phyloP scores from a whole-genome alignment of 2,329 filamentous ascomycete species.

The Xylariomycetidae sp. region DNA sequence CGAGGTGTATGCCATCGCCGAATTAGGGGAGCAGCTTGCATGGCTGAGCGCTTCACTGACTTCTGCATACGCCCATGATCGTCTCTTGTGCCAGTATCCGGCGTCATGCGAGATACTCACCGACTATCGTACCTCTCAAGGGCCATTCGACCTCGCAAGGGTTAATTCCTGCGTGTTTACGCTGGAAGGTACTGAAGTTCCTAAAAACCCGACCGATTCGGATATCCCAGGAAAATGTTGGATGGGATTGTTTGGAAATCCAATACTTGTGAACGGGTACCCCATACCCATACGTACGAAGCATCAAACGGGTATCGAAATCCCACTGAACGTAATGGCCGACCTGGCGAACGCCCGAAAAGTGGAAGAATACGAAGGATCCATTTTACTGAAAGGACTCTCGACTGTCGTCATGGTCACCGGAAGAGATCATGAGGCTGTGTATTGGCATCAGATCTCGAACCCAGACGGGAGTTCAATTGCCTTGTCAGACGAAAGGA shows the following conservation, averaged over 20 bases:
- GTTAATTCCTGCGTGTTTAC: not conserved
- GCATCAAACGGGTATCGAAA: constrained; percentile 22
- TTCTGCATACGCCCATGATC: no score
- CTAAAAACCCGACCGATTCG: not conserved
- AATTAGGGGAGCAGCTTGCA: constrained; percentile 1
- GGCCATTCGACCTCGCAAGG: not conserved
- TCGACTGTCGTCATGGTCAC: constrained; percentile 23
- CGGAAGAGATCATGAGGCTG: constrained; percentile 5
- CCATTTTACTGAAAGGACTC: constrained; percentile 25
- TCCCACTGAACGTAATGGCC: constrained; percentile 22
- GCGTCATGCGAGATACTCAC: not conserved
- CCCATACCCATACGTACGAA: constrained; percentile 17
- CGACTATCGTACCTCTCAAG: not conserved
- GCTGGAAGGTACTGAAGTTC: no score
- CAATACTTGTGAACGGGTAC: constrained; percentile 22
- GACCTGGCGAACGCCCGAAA: constrained; percentile 8
- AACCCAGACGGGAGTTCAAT: constrained; percentile 17
- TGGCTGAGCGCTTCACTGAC: not conserved
- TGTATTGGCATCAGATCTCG: constrained; percentile 25
- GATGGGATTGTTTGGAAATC: constrained; percentile 17
- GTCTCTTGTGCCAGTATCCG: not conserved
- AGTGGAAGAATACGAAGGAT: constrained; percentile 16
- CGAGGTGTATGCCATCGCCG: not conserved
- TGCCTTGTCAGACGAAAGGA: constrained; percentile 13
- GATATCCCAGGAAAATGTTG: not conserved